Evolutionary conservation across 2,329 filamentous ascomycete genomes (phyloP).

Genomic region (Ilyonectria sp.): DNA sequence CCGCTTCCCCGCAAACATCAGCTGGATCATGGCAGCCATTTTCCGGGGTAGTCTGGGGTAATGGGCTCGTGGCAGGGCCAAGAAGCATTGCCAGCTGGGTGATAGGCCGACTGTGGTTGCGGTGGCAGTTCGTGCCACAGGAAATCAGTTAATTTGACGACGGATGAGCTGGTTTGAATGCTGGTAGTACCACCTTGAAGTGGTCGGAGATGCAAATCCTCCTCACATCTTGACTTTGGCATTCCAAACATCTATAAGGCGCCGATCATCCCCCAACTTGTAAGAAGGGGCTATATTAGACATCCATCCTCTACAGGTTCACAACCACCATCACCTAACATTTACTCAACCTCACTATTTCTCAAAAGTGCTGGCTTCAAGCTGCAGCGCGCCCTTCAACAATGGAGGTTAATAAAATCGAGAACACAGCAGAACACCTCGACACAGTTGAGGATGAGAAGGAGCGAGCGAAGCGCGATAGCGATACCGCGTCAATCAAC

Average conservation of each 20-base stretch:
- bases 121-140: background rate
- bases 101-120: background rate
- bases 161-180: slow-evolving; percentile 9
- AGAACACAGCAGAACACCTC: slow-evolving; percentile 32
- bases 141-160: slow-evolving; percentile 11
- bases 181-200: slow-evolving; percentile 14
- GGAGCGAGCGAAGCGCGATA: slow-evolving; percentile 25
- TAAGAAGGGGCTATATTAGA: background rate
- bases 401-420: slow-evolving; percentile 40
- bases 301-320: background rate
- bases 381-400: background rate
- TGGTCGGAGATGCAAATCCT: slow-evolving; percentile 10
- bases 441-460: slow-evolving; percentile 39
- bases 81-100: slow-evolving; percentile 1
- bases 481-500: slow-evolving; percentile 52
- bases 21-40: slow-evolving; percentile 34
- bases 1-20: slow-evolving; percentile 29
- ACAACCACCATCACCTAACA: background rate
- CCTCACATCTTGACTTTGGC: background rate
- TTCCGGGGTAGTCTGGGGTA: slow-evolving; percentile 40
- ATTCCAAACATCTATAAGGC: slow-evolving; percentile 27
- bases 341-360: background rate
- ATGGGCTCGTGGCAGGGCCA: slow-evolving; percentile 3
- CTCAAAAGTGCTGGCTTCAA: background rate
- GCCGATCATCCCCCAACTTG: slow-evolving; percentile 21